Percentiles rank a stretch among this genome's conserved stretches.
These are phyloP conservation scores for Echeveria elegans DNA, from an alignment of 164 flowering plant species.

Conservation along the genomic window DNA sequence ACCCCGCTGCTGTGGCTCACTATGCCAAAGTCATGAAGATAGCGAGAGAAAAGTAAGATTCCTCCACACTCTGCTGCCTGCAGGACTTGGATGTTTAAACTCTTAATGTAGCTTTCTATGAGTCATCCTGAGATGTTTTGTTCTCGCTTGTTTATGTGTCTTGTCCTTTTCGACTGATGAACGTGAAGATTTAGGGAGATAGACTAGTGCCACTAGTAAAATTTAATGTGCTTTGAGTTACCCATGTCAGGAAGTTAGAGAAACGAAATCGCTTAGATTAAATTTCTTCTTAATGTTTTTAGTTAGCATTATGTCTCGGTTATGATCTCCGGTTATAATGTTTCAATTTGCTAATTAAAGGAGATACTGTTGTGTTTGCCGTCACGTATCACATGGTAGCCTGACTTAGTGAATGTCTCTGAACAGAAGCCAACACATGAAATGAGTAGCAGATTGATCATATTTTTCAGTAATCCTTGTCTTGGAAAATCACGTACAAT, in stretches of 20 bases:
- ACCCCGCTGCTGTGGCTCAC: constrained; percentile 81
- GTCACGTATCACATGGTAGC: background rate
- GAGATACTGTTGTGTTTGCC: background rate
- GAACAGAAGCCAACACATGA: background rate
- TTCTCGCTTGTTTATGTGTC: no score
- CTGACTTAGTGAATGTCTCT: background rate
- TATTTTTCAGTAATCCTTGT: background rate
- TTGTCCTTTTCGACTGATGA: no score
- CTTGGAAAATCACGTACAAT: background rate
- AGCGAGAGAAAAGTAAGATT: constrained; percentile 66
- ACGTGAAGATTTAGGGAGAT: no score
- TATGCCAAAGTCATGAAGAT: constrained; percentile 94
- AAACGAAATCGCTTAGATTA: background rate
- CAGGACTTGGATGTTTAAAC: background rate
- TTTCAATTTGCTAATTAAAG: no score
- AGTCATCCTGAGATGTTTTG: no score
- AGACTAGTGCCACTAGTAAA: background rate
- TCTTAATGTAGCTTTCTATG: background rate
- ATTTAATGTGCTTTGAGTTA: background rate
- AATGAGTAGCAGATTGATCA: background rate
- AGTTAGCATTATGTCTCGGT: background rate
- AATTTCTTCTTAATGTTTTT: background rate
- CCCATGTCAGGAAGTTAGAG: background rate
- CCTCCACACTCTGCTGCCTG: background rate
- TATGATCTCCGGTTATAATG: background rate